Evolutionary conservation across 2,329 filamentous ascomycete species (phyloP).

Genomic region (Neurospora sp.): DNA sequence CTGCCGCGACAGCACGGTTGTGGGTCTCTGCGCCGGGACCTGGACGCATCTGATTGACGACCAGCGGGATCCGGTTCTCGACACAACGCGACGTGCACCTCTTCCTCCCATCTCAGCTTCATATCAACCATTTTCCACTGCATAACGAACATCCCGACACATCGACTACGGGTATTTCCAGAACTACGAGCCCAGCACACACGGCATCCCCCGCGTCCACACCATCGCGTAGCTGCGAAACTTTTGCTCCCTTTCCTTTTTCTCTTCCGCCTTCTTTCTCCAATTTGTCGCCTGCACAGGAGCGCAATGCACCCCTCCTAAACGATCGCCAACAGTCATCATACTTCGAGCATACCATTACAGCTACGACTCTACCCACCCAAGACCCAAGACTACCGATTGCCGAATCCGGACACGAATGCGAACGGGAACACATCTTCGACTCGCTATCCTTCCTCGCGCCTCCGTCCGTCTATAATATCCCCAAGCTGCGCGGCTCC

Average conservation of each 20-base stretch:
- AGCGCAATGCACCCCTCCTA: not conserved
- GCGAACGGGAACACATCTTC: not conserved
- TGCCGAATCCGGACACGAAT: not conserved
- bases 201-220: not conserved
- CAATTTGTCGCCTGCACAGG: not conserved
- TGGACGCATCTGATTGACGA: not conserved
- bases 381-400: not conserved
- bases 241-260: not conserved
- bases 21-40: not conserved
- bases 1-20: not conserved
- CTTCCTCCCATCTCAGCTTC: not conserved
- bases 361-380: not conserved
- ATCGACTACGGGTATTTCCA: not conserved
- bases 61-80: not conserved
- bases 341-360: not conserved
- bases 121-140: not conserved
- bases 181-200: not conserved
- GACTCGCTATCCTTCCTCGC: not conserved
- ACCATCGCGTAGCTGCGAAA: not conserved
- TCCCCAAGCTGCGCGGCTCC: not conserved
- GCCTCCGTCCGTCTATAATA: not conserved
- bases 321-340: not conserved
- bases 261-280: not conserved
- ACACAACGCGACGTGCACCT: not conserved
- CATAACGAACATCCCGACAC: not conserved